Evolutionary conservation across 257 asterid genomes (phyloP), one percentile per base, ranked within the genome.

Genomic region (Ilex asprella): DNA sequence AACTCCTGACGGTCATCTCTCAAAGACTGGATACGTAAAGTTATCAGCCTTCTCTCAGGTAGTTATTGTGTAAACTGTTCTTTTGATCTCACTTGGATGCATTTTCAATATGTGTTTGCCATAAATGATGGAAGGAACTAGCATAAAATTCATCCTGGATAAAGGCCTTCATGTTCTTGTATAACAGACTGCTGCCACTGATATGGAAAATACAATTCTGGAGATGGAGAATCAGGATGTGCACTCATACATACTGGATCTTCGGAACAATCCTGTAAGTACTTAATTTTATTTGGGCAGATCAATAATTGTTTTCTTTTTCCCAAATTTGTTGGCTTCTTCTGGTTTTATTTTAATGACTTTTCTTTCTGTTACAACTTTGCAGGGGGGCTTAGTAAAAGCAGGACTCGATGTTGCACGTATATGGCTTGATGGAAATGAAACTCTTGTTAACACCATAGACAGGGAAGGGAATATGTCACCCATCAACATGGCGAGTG

Each of bases 391-490:
- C 56, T 71, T 88, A 80, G 98, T 91, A 6, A 86, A 75, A 59
- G 90, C 87, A 46, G 98, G 98, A 39, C 88, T 91, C n/a, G 98
- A 91, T 69, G 96, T 91, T 62, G 98, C 98, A 67, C 92, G 86
- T 67, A 81, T 91, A 58, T 91, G 98, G 98, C 83, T 91, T 2
- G 96, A 91, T 10, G 98, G 98, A 12, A 81, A 81, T 6, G 96
- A 79, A 75, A 91, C 94, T 21, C 86, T 91, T 31, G 98, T 91
- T 47, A 91, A 88, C 87, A 88, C 96, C 30, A 75, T 88, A 14
- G 98, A 91, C 54, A 80, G 98, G 63, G 81, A 80, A 1, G 96
- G 98, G 11, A 82, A 78, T 67, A 76, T 86, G 89, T 52, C 78
- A 12, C 95, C 97, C 39, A 91, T 91, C 61, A 84, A 62, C 82